Conservation (phyloP, 2,329 filamentous ascomycete species). For the Scolecobasidium constrictum region DNA sequence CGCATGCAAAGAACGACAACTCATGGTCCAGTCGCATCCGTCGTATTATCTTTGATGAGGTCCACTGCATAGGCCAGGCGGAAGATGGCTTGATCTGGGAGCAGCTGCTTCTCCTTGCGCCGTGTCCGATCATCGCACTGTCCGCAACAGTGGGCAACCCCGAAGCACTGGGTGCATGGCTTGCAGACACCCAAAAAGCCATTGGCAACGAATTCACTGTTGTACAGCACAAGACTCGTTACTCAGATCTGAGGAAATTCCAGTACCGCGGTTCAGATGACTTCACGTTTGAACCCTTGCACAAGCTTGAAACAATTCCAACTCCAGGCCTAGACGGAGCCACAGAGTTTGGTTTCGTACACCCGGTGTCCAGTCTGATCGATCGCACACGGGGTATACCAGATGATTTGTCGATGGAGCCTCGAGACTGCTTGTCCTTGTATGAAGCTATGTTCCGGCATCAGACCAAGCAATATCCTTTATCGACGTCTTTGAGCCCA, state of each 20-base stretch:
- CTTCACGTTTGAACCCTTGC: slow-evolving; percentile 43
- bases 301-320: slow-evolving; percentile 20
- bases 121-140: slow-evolving; percentile 67
- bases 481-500: slow-evolving; percentile 42
- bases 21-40: slow-evolving; percentile 58
- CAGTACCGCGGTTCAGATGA: slow-evolving; percentile 44
- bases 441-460: slow-evolving; percentile 54
- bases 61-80: slow-evolving; percentile 67
- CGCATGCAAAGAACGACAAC: slow-evolving; percentile 43
- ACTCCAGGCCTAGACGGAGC: slow-evolving; percentile 38
- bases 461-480: slow-evolving; percentile 39
- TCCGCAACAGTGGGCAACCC: slow-evolving; percentile 74
- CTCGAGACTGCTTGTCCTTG: slow-evolving; percentile 56
- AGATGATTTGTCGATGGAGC: slow-evolving; percentile 57
- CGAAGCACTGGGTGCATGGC: slow-evolving; percentile 57
- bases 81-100: slow-evolving; percentile 73
- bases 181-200: slow-evolving; percentile 50
- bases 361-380: slow-evolving; percentile 54
- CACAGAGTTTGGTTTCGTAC: slow-evolving; percentile 47
- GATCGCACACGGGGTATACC: slow-evolving; percentile 52
- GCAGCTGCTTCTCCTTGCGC: slow-evolving; percentile 60
- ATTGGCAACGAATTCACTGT: slow-evolving; percentile 55
- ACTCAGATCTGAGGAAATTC: slow-evolving; percentile 71
- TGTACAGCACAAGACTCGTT: slow-evolving; percentile 57
- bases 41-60: slow-evolving; percentile 73